A percentile compares a stretch with the other conserved stretches of the same genome.
These are phyloP conservation scores for Phytopythium oedochilum DNA, from an alignment of 352 stramenopile genomes.

Conservation along the genomic window DNA sequence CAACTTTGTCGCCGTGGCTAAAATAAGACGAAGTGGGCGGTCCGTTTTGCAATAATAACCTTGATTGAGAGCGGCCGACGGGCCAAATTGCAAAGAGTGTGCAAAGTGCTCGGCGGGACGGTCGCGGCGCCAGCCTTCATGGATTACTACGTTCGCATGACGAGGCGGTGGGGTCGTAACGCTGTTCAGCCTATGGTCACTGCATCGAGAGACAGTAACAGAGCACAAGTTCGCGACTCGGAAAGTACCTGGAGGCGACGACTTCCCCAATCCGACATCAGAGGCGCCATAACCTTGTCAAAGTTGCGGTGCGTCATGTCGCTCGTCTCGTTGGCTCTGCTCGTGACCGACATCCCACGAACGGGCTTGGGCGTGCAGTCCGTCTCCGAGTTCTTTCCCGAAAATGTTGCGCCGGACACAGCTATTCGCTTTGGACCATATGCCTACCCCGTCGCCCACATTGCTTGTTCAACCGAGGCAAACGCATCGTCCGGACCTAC, in stretches of 20 bases:
- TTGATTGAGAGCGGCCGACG: no score
- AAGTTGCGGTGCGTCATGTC: slow-evolving; percentile 27
- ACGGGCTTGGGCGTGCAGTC: slow-evolving; percentile 28
- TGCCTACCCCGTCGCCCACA: slow-evolving; percentile 33
- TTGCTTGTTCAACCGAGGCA: slow-evolving; percentile 1
- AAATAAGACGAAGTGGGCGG: no score
- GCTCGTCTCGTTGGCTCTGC: slow-evolving; percentile 26
- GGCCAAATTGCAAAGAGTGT: no score
- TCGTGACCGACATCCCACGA: slow-evolving; percentile 48
- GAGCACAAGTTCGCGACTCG: not conserved
- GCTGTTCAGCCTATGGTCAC: not conserved
- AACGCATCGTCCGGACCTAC: slow-evolving; percentile 1
- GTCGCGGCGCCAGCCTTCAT: not conserved
- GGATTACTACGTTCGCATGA: not conserved
- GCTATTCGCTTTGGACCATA: slow-evolving; percentile 38
- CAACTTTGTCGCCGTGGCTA: no score
- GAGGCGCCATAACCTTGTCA: slow-evolving; percentile 19
- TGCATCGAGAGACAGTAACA: not conserved
- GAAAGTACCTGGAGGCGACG: not conserved
- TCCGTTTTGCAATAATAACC: no score
- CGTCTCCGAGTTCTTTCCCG: slow-evolving; percentile 19
- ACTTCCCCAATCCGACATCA: slow-evolving; percentile 20
- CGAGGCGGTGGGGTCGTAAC: not conserved
- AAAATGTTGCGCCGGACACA: slow-evolving; percentile 16
- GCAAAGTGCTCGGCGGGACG: no score